Base-by-base conservation (phyloP, 306 rosid genomes). In the Hippophae rhamnoides region DNA sequence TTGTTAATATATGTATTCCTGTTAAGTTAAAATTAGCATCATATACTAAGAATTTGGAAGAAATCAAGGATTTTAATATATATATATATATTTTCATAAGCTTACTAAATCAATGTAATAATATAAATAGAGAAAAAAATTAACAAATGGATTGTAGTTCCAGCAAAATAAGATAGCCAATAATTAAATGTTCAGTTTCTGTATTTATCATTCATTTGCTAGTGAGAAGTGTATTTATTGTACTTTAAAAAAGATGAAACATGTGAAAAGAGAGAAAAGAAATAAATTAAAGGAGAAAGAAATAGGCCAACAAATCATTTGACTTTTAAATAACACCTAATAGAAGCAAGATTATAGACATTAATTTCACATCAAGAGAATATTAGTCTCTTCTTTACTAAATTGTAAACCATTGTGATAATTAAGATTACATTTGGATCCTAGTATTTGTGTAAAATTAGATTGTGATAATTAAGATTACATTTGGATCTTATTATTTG, bases 231-330 rank as follows among this genome's bases (percentile, higher is more conserved):
- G 56, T 52, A 6, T 49, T 42, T 54, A 42, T 40, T 9, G 60
- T 10, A 46, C 12, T 53, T 46, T 40, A 41, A 10, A 23, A 18
- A 54, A 68, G 68, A 42, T 68, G 71, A 66, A 70, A 62, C 70
- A 70, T 69, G 67, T 52, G 54, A 63, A 44, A 66, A 54, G 63
- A 73, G 23, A 18, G 23, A 18, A 18, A 18, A 18, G 23, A 18
- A 18, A 18, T 18, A 18, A 31, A 31, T 31, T 2, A 31, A 31
- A 49, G 63, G 60, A 67, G 77, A 78, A 70, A 75, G 74, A 54
- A 73, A 84, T 70, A 80, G 71, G 43, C 58, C 77, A 81, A 61
- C 84, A 25, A 41, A 81, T 74, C 43, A 76, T 81, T 18, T 81
- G 84, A 84, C 86, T 78, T 69, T 49, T 12, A n/a, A 18, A 9